Evolutionary conservation across 2,329 filamentous ascomycete species (phyloP).

Genomic region (Colletotrichum camelliae): DNA sequence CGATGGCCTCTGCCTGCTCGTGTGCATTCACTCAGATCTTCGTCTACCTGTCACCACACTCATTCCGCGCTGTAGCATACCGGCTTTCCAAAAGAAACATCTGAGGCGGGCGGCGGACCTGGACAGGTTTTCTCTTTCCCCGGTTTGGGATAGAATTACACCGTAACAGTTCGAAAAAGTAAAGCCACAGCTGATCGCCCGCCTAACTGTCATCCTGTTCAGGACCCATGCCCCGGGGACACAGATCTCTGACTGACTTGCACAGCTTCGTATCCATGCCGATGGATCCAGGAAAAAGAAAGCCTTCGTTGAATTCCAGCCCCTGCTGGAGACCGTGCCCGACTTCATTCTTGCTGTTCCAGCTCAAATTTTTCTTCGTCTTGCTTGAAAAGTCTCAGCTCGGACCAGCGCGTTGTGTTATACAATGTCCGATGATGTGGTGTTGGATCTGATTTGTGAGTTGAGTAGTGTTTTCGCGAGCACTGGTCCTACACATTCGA

Average conservation of each 20-base stretch:
- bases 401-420: not conserved
- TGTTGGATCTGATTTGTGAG: not conserved
- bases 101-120: not conserved
- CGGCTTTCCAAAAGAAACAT: not conserved
- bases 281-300: not conserved
- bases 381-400: not conserved
- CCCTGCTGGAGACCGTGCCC: not conserved
- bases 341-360: not conserved
- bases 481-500: not conserved
- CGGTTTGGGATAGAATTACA: not conserved
- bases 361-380: not conserved
- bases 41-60: not conserved
- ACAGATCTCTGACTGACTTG: not conserved
- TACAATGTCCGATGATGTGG: not conserved
- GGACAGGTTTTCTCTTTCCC: not conserved
- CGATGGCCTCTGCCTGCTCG: not conserved
- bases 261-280: not conserved
- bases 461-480: not conserved
- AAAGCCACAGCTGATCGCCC: not conserved
- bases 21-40: not conserved
- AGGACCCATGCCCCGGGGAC: not conserved
- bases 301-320: not conserved
- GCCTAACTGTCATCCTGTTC: not conserved
- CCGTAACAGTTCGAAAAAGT: not conserved
- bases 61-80: not conserved